These are phyloP conservation scores for Iberis pinnata DNA, from an alignment of 345 rosid species.

Conservation along the genomic window DNA sequence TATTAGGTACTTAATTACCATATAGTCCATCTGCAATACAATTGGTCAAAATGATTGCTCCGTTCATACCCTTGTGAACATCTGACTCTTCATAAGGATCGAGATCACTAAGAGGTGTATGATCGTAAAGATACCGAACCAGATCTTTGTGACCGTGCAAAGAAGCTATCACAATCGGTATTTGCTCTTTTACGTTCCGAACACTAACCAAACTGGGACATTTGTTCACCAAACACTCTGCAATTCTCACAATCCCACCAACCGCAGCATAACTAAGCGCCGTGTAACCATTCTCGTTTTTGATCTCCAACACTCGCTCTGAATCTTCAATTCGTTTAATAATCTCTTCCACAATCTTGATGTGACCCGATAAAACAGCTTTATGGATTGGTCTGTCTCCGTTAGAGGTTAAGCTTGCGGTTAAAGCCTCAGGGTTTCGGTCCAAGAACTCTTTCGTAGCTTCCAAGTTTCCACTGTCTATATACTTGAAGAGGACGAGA, in stretches of 20 bases:
- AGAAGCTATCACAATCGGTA: slow-evolving; percentile 64
- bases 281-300: slow-evolving; percentile 39
- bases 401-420: slow-evolving; percentile 44
- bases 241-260: slow-evolving; percentile 56
- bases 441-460: slow-evolving; percentile 39
- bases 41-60: slow-evolving; percentile 52
- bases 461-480: slow-evolving; percentile 53
- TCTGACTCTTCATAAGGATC: slow-evolving; percentile 35
- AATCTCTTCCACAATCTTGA: slow-evolving; percentile 49
- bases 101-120: slow-evolving; percentile 40
- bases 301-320: slow-evolving; percentile 21
- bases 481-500: slow-evolving; percentile 44
- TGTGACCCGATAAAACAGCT: slow-evolving; percentile 59
- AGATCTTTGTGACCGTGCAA: slow-evolving; percentile 53
- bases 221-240: slow-evolving; percentile 43
- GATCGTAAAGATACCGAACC: slow-evolving; percentile 48
- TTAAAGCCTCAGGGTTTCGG: slow-evolving; percentile 30
- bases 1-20: slow-evolving; percentile 37
- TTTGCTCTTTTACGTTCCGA: slow-evolving; percentile 36
- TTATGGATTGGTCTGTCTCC: slow-evolving; percentile 61
- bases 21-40: slow-evolving; percentile 54
- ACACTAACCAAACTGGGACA: slow-evolving; percentile 35
- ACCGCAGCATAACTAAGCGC: slow-evolving; percentile 67
- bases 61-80: slow-evolving; percentile 36
- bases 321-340: slow-evolving; percentile 23